Evolutionary conservation across 2,329 filamentous ascomycete species (phyloP).

Genomic region (Raffaelea deltoideospora): DNA sequence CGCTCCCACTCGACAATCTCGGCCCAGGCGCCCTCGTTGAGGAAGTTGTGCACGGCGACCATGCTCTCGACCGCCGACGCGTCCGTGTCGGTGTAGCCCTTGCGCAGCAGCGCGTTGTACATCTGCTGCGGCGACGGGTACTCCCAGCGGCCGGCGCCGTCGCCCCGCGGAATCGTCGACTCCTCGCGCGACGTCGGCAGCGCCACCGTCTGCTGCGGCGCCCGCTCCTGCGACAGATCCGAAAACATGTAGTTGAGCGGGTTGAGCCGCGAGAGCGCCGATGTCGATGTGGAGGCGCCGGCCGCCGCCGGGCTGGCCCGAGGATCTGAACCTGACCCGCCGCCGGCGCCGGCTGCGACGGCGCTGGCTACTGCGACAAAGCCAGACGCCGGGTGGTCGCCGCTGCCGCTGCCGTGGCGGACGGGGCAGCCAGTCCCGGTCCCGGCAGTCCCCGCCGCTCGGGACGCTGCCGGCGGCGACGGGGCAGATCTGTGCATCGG

Average conservation of each 20-base stretch:
- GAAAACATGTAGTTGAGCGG: constrained; percentile 92
- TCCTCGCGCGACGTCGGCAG: constrained; percentile 70
- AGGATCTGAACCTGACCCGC: too few species aligned
- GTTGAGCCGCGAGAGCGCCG: constrained; percentile 37
- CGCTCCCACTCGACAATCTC: constrained; percentile 93
- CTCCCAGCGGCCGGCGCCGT: constrained; percentile 74
- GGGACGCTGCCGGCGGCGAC: constrained; percentile 10
- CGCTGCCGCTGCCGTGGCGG: constrained; percentile 20
- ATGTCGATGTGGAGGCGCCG: not conserved
- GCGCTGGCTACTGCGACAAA: too few species aligned
- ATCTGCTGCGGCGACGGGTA: constrained; percentile 98
- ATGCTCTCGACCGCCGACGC: constrained; percentile 88
- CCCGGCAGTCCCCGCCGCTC: too few species aligned
- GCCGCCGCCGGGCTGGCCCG: constrained; percentile 23
- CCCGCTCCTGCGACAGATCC: constrained; percentile 65
- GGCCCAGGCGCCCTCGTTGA: constrained; percentile 94
- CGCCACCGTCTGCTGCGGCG: constrained; percentile 54
- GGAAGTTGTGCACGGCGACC: constrained; percentile 95
- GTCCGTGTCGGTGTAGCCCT: constrained; percentile 90
- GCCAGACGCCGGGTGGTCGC: constrained; percentile 3
- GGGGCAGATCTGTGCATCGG: constrained; percentile 38
- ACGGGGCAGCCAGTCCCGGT: constrained; percentile 29
- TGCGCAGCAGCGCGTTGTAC: constrained; percentile 95
- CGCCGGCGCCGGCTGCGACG: too few species aligned
- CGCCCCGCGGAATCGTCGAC: constrained; percentile 82